These are phyloP conservation scores for Capsicum chinense DNA, from an alignment of 257 asterid species.

Conservation along the genomic window DNA sequence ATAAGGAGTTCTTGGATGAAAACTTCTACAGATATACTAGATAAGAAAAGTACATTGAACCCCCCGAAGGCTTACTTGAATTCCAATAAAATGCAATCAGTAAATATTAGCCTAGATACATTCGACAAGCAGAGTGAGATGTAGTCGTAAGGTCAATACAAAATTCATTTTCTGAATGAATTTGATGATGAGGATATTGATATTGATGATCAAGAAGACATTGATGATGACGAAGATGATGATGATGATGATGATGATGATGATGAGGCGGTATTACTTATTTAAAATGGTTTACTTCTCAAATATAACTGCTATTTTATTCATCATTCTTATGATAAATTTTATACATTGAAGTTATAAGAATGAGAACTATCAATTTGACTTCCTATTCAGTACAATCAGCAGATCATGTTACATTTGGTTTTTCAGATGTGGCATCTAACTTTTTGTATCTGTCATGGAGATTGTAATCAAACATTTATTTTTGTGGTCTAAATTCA, in stretches of 20 bases:
- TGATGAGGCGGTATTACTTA: conserved; percentile 40
- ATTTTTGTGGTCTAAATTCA: conserved; percentile 27
- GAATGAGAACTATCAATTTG: conserved; percentile 16
- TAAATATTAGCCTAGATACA: conserved; percentile 85
- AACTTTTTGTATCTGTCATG: not conserved
- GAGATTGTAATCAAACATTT: not conserved
- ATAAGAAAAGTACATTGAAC: not conserved
- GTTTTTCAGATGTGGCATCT: not conserved
- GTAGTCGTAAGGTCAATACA: conserved; percentile 71
- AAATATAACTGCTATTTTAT: not conserved
- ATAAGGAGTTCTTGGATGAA: not conserved
- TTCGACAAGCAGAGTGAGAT: conserved; percentile 79
- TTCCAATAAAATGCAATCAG: conserved; percentile 69
- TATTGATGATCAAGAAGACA: conserved; percentile 44
- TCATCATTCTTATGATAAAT: conserved; percentile 29
- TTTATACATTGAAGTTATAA: not conserved
- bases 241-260: conserved; percentile 44
- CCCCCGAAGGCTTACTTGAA: not conserved
- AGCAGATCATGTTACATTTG: conserved; percentile 1
- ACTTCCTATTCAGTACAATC: not conserved
- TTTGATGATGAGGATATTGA: conserved; percentile 74
- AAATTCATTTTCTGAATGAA: conserved; percentile 69
- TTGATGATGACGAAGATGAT: not conserved
- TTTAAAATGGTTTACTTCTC: conserved; percentile 50
- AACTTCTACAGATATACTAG: not conserved